These are phyloP conservation scores for Colletotrichum cereale DNA, from an alignment of 2,329 filamentous ascomycete species.

Conservation along the genomic window DNA sequence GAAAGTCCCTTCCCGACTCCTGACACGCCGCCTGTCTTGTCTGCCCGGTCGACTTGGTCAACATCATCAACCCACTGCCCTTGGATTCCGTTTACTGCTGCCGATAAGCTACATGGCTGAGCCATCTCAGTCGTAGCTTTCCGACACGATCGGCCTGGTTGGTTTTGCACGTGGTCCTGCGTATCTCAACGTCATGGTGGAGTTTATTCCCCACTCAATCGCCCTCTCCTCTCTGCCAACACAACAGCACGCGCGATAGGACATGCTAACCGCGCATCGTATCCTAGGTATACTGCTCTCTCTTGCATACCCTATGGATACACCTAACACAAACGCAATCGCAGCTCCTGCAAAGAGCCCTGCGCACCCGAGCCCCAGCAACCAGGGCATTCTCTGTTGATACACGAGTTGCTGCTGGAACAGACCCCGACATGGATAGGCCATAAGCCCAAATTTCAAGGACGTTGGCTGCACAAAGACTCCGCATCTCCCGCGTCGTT, in stretches of 20 bases:
- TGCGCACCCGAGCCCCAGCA: not conserved
- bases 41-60: not conserved
- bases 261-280: not conserved
- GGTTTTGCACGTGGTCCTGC: not conserved
- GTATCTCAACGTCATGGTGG: not conserved
- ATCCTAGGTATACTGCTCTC: not conserved
- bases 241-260: not conserved
- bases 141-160: not conserved
- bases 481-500: slow-evolving; percentile 35
- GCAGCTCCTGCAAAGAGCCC: not conserved
- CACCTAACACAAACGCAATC: slow-evolving; percentile 3
- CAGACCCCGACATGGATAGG: slow-evolving; percentile 21
- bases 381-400: not conserved
- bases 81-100: not conserved
- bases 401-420: slow-evolving; percentile 11
- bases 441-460: slow-evolving; percentile 23
- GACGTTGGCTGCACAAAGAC: slow-evolving; percentile 30
- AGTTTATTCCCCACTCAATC: not conserved
- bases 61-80: not conserved
- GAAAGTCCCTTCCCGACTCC: not conserved
- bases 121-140: not conserved
- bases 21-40: not conserved
- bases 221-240: not conserved
- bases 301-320: slow-evolving; percentile 7
- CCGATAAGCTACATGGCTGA: not conserved